Evolutionary conservation across 495 filamentous ascomycete genomes (phyloP), one percentile per base, ranked within the genome.

Genomic region (Penicillium manginii): DNA sequence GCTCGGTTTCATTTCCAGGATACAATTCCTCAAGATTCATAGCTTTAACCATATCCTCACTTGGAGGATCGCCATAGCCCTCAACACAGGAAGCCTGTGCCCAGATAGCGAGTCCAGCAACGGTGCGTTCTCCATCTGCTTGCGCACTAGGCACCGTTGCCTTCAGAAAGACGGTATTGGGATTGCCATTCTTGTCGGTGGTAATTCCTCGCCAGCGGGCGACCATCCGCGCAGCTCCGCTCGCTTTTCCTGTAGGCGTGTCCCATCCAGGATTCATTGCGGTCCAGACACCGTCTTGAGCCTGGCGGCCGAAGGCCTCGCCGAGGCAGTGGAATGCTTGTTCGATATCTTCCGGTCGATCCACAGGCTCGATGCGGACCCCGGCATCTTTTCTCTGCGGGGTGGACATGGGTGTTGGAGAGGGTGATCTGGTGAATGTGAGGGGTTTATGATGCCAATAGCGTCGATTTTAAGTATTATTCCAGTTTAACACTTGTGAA

Each of bases 31-130:
- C 55, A 2, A 74, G 49, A 48, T 73, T 55, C 50, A 73, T 54
- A 10, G 35, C 21, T 14, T 57, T 43, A 19, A 52, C 46, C 1
- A 72, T 19, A 35, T 75, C 69, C 17, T 61, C 56, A 2, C 60
- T 19, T 8, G 69, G 72, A 2, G 50, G 50, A 40, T 73, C 69
- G 17, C 79, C 79, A 57, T 67, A 54, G 8, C 76, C 77, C n/a
- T 68, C 60, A 0, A 77, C 66, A 18, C 29, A 58, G 15, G 66
- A 69, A 22, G 60, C 64, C 51, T 71, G 69, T 1, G 62, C 60
- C 78, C 77, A 81, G 42, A 78, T 73, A 5, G 77, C 77, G 6
- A 74, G 52, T 8, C 78, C 78, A 11, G 60, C 78, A 42, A 78
- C 68, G 5, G 61, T 47, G 12, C 63, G 59, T 21, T 65, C 57